Conservation (phyloP, 2,329 filamentous ascomycete species). For the Seiridium cupressi region DNA sequence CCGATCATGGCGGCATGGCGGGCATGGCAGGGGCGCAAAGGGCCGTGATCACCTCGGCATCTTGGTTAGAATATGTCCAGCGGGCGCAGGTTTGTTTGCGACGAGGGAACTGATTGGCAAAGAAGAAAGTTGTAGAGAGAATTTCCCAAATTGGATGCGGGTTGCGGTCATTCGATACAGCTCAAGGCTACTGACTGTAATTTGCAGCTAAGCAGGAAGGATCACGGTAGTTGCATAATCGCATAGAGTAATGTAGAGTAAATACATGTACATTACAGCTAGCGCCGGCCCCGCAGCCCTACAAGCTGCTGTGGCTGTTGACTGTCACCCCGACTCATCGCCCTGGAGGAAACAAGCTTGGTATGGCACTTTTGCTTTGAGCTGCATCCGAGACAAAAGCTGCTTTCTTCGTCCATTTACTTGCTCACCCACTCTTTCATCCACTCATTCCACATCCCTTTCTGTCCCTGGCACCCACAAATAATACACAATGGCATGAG, state of each 20-base stretch:
- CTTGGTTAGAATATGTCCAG: background rate
- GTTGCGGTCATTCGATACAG: background rate
- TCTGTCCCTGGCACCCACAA: background rate
- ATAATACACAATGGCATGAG: background rate
- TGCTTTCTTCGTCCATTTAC: background rate
- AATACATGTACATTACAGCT: too few relatives aligned
- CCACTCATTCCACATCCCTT: too few relatives aligned
- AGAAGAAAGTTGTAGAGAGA: background rate
- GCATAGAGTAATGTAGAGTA: too few relatives aligned
- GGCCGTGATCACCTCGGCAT: background rate
- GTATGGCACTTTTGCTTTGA: background rate
- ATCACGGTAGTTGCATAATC: background rate
- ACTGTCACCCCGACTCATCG: background rate
- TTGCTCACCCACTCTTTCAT: too few relatives aligned
- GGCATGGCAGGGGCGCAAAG: too few relatives aligned
- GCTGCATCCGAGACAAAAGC: constrained; percentile 1
- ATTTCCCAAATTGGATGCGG: background rate
- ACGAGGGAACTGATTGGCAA: background rate
- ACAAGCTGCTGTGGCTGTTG: too few relatives aligned
- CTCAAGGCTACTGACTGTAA: background rate
- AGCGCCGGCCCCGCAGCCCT: too few relatives aligned
- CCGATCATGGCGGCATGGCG: too few relatives aligned
- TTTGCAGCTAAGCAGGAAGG: background rate
- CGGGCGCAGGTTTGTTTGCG: background rate
- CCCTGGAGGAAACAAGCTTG: background rate